These are phyloP conservation scores for Saccharomyces hybrid DNA, from an alignment of 1,139 yeast species.

Conservation along the genomic window DNA sequence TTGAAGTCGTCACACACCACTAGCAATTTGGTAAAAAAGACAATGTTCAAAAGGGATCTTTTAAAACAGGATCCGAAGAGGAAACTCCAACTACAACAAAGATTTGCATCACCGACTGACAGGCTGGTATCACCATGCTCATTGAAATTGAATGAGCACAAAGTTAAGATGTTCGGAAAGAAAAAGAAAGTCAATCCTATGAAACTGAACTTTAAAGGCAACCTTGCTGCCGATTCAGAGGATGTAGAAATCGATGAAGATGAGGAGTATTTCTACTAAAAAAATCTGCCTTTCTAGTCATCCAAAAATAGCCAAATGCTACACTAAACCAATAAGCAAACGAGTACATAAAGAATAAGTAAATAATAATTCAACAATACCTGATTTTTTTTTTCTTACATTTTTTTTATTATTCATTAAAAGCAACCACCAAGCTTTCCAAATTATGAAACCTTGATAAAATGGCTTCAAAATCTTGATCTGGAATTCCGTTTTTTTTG, in stretches of 20 bases:
- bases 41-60: background rate
- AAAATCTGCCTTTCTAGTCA: background rate
- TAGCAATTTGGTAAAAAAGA: background rate
- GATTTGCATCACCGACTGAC: slow-evolving; percentile 52
- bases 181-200: slow-evolving; percentile 23
- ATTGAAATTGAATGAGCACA: slow-evolving; percentile 45
- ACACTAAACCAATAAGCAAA: background rate
- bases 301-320: background rate
- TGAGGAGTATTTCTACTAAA: background rate
- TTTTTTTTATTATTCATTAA: background rate
- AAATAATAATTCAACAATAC: background rate
- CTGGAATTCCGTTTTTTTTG: slow-evolving; percentile 5
- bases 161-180: slow-evolving; percentile 25
- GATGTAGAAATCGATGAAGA: slow-evolving; percentile 7
- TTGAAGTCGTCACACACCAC: background rate
- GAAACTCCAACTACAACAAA: slow-evolving; percentile 14
- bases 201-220: slow-evolving; percentile 18
- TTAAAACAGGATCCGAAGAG: background rate
- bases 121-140: slow-evolving; percentile 50
- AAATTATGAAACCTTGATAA: slow-evolving; percentile 7
- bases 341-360: background rate
- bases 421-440: background rate
- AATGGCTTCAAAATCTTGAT: slow-evolving; percentile 9
- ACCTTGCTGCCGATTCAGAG: slow-evolving; percentile 1
- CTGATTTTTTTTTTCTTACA: background rate